Conservation (phyloP, 2,329 filamentous ascomycete species). For the Raffaelea arxii region DNA sequence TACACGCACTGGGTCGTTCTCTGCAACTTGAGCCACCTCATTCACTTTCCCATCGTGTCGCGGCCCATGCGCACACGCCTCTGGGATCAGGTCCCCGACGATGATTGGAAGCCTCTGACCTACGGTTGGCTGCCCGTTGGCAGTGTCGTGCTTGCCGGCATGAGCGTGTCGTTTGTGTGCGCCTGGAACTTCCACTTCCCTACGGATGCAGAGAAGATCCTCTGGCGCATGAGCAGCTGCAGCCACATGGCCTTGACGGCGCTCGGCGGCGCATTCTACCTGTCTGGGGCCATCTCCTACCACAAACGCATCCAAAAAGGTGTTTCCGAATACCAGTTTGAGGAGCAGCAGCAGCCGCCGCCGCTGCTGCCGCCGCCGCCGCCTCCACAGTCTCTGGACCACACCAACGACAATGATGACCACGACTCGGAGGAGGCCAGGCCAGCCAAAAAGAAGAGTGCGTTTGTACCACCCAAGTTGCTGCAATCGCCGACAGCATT, state of each 20-base stretch:
- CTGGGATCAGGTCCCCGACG: not conserved
- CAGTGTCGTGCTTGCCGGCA: slow-evolving; percentile 7
- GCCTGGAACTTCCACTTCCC: slow-evolving; percentile 21
- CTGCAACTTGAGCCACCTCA: not conserved
- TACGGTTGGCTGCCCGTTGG: slow-evolving; percentile 9
- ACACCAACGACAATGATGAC: not conserved
- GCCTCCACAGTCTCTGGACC: too few species aligned
- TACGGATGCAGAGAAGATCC: slow-evolving; percentile 9
- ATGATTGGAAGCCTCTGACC: slow-evolving; percentile 9
- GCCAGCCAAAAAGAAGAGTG: not conserved
- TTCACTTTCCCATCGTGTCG: not conserved
- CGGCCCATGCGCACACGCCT: not conserved
- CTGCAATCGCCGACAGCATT: not conserved
- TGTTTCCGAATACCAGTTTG: not conserved
- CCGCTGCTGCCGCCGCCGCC: too few species aligned
- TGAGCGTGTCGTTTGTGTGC: slow-evolving; percentile 13
- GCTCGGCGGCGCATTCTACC: slow-evolving; percentile 1
- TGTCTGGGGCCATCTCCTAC: not conserved
- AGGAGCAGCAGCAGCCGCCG: not conserved
- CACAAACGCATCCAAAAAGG: not conserved
- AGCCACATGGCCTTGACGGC: slow-evolving; percentile 11
- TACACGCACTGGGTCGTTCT: not conserved
- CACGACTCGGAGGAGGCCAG: not conserved
- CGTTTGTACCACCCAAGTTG: not conserved
- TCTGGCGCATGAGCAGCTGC: slow-evolving; percentile 15